These are phyloP conservation scores for Begonia masoniana DNA, from an alignment of 306 rosid species.

Conservation along the genomic window DNA sequence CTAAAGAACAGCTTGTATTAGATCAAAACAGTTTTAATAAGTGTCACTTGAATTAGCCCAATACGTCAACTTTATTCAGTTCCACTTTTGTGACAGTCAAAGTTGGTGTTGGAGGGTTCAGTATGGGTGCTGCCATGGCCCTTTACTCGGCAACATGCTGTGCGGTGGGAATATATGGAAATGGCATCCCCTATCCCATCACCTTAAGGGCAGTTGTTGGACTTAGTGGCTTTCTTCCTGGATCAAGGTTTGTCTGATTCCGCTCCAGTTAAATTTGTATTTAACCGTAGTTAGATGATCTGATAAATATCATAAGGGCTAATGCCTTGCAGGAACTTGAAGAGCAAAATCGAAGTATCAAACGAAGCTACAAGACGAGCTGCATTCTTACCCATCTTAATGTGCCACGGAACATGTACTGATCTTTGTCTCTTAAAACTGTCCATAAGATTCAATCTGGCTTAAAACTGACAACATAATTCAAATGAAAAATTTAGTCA, in stretches of 20 bases:
- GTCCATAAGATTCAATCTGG: constrained; percentile 11
- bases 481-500: too few species aligned
- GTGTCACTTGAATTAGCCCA: too few species aligned
- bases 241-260: constrained; percentile 51
- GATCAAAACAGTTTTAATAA: too few species aligned
- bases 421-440: too few species aligned
- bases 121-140: constrained; percentile 96
- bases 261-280: background rate
- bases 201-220: constrained; percentile 65
- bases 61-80: background rate
- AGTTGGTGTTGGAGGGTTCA: constrained; percentile 92
- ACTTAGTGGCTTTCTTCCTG: constrained; percentile 97
- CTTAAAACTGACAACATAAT: constrained; percentile 36
- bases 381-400: constrained; percentile 57
- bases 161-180: constrained; percentile 56
- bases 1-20: too few species aligned
- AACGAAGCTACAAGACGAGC: constrained; percentile 68
- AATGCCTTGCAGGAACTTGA: constrained; percentile 42
- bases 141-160: constrained; percentile 80
- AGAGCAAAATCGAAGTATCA: constrained; percentile 44
- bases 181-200: constrained; percentile 69
- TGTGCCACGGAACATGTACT: constrained; percentile 79
- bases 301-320: background rate
- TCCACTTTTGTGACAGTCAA: constrained; percentile 46
- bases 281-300: constrained; percentile 10